A percentile compares a stretch with the other conserved stretches of the same genome.
Evolutionary conservation across 2,329 filamentous ascomycete species (phyloP).

Genomic region (Scleromitrula shiraiana): DNA sequence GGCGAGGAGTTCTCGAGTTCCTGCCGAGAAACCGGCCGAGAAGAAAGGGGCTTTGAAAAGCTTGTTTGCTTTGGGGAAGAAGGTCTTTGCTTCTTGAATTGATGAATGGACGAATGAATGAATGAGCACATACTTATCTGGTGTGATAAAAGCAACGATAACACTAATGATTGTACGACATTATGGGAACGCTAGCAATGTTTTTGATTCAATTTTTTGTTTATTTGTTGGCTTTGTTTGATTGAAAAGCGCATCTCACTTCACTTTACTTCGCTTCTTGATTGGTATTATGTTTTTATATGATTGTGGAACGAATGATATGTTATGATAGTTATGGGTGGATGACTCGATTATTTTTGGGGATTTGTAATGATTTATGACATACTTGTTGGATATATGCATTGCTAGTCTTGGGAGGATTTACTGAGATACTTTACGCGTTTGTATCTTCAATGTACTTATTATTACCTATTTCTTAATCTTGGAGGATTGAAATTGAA

Average conservation of each 20-base stretch:
- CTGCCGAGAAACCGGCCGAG: constrained; percentile 1
- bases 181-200: no score
- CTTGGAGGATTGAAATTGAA: no score
- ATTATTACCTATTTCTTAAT: no score
- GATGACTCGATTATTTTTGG: not conserved
- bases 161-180: not conserved
- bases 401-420: not conserved
- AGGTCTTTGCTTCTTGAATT: constrained; percentile 11
- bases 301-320: not conserved
- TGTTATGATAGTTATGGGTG: not conserved
- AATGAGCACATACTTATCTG: no score
- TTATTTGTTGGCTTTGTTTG: no score
- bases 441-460: constrained; percentile 7
- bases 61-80: constrained; percentile 7
- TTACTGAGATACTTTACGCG: not conserved
- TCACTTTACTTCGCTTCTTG: constrained; percentile 5
- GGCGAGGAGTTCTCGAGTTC: not conserved
- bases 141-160: no score
- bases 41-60: constrained; percentile 8
- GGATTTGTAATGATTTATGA: not conserved
- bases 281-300: constrained; percentile 5
- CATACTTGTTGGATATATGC: not conserved
- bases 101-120: no score
- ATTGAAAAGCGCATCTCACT: no score
- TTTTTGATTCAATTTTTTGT: no score